Base-by-base conservation (phyloP, 805 yeast genomes). In the Wickerhamomyces bovis region DNA sequence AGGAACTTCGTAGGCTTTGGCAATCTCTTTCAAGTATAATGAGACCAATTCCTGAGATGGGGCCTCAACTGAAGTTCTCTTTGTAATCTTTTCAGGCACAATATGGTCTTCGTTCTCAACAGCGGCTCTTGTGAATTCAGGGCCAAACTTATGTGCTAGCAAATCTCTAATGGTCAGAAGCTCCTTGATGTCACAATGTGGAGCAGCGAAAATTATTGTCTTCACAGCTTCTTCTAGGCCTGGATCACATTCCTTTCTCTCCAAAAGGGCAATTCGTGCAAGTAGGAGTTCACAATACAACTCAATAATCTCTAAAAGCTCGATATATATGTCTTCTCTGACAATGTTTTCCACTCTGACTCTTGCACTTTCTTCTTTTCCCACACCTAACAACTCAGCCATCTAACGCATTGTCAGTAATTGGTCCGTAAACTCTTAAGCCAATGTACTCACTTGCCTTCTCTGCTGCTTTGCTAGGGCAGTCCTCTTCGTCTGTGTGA, bases 281-380 rank as follows among this genome's bases (percentile, higher is more conserved):
- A 85, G 72, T 19, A 87, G 62, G 4, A 89, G 68, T 64, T 89
- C 96, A 58, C 96, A 83, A 61, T 87, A 87, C 18, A 89, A 68
- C 64, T 89, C 96, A 41, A 89, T 64, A 41, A 78, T 77, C 62
- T 89, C 96, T 44, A 89, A 67, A 21, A 89, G 68, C 65, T 89
- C 96, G 20, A 85, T 77, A 57, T 82, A 78, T 28, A 86, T 78
- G 59, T 89, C 97, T 54, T 87, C 92, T 31, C 90, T 74, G 28
- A 89, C 85, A 47, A 89, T 78, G 55, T 85, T 85, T 61, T 89
- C 97, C 3, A 87, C 92, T 43, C 95, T 67, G 47, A 88, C 88
- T 46, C 76, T 76, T 11, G 96, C 96, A 55, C 89, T 85, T 43
- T 83, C 81, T 51, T 87, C 90, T 58, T 86, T 88, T 7, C 88